Evolutionary conservation across 306 rosid species (phyloP), one percentile per base, ranked within the genome.

Genomic region (Cucumis melo): DNA sequence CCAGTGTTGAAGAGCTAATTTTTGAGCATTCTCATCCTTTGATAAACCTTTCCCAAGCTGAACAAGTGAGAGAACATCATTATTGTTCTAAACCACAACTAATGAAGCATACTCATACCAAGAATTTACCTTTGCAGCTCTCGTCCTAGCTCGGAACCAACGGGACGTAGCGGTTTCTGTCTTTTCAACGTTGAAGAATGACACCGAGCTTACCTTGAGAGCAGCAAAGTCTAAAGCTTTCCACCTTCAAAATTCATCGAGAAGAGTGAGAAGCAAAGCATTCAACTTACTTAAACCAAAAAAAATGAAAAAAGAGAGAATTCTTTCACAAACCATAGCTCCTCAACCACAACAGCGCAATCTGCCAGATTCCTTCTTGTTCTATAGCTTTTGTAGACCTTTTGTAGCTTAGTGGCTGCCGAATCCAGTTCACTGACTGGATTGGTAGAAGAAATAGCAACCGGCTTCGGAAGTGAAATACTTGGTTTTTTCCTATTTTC

Each of bases 361-460:
- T 87, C 91, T 39, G 91, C 91, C 38, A 87, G 79, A 77, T 83
- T 85, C 16, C 91, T 65, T 80, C 89, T 74, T 6, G 87, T 85
- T 77, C 86, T 59, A 62, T 87, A 87, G 78, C 91, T 87, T 83
- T 83, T 87, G 77, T 87, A 87, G 39, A 81, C 87, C 24, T 87
- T 87, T 87, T 87, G 89, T 21, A 87, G 81, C 84, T 4, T 87
- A 59, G 87, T 81, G 46, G 89, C 89, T 9, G 89, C 89, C 53
- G 87, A 88, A 77, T 87, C 84, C 42, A 68, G 82, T 76, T 84
- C 79, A 16, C 51, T 80, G 17, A 73, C 73, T 1, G 86, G 84
- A 73, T 42, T 61, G 23, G 82, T 85, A 63, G 86, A 80, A 56
- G 77, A 72, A 23, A 84, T 1, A 9, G 65, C 7, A 8, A 41